Evolutionary conservation across 257 asterid genomes (phyloP), one percentile per base, ranked within the genome.

Genomic region (Ballota nigra): DNA sequence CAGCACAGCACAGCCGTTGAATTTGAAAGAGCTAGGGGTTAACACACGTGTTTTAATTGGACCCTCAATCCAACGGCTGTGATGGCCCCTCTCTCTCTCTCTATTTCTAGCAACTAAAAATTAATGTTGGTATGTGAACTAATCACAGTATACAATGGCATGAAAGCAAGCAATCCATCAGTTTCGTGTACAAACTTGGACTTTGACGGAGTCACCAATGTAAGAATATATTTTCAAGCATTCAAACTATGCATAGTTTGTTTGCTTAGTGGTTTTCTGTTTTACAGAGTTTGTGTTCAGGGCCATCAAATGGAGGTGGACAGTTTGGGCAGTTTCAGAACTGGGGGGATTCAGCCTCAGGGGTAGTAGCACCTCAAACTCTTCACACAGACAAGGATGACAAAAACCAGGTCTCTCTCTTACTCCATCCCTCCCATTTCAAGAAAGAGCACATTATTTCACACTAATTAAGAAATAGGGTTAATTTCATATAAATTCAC

Each of bases 131-230:
- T 7, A n/a, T 29, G 29, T 31, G 10, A 69, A 52, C 34, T 78
- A 81, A 91, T 83, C 68, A 77, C 87, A 47, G 33, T 80, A 23
- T 83, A 80, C 84, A 84, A 74, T 55, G 87, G 68, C 26, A 76
- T 79, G 77, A 89, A 79, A 83, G 76, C 79, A 69, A 86, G 78
- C 78, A 86, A 75, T 76, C 82, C 59, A 69, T 82, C 87, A 31
- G 75, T 61, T 62, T 72, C 70, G 72, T 53, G 82, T 18, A 66
- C 63, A 78, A 81, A 68, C 86, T 78, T 80, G 67, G 88, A 83
- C 63, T 87, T 89, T 72, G 88, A 77, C 76, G 92, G 81, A 57
- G 76, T 84, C 66, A 70, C 59, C 80, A 78, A 72, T 75, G 98
- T 92, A 83, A 63, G 78, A 16, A n/a, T n/a, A n/a, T n/a, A n/a